Evolutionary conservation across 2,329 filamentous ascomycete genomes (phyloP).

Genomic region (Phaeosphaeria sp.): DNA sequence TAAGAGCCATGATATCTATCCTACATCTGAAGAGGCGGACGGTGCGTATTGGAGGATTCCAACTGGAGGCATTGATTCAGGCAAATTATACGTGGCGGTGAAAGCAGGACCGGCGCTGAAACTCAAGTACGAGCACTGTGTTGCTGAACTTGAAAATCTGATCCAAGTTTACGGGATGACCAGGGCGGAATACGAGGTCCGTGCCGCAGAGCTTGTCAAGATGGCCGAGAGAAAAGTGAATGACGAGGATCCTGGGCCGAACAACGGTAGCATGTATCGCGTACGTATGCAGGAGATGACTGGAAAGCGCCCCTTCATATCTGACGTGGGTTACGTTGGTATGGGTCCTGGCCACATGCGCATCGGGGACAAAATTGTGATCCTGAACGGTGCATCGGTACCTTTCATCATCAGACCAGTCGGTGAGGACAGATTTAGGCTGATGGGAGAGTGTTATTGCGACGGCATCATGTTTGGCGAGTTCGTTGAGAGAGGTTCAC

Average conservation of each 20-base stretch:
- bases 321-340: neutral
- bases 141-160: neutral
- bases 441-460: constrained; percentile 3
- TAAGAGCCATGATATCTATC: neutral
- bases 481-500: neutral
- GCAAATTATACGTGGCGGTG: neutral
- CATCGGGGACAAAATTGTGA: neutral
- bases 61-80: neutral
- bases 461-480: constrained; percentile 3
- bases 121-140: neutral
- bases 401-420: constrained; percentile 1
- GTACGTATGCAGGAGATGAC: neutral
- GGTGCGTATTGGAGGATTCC: constrained; percentile 2
- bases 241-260: neutral
- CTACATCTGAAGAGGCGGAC: neutral
- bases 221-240: neutral
- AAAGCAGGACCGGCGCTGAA: neutral
- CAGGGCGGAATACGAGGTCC: neutral
- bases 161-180: neutral
- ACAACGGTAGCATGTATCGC: neutral
- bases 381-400: neutral
- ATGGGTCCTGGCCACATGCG: neutral
- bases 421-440: neutral
- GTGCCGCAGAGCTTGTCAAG: neutral
- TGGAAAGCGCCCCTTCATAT: neutral